phyloP scores from a whole-genome alignment of 176 grass and related monocot genomes.

The Lolium rigidum region DNA sequence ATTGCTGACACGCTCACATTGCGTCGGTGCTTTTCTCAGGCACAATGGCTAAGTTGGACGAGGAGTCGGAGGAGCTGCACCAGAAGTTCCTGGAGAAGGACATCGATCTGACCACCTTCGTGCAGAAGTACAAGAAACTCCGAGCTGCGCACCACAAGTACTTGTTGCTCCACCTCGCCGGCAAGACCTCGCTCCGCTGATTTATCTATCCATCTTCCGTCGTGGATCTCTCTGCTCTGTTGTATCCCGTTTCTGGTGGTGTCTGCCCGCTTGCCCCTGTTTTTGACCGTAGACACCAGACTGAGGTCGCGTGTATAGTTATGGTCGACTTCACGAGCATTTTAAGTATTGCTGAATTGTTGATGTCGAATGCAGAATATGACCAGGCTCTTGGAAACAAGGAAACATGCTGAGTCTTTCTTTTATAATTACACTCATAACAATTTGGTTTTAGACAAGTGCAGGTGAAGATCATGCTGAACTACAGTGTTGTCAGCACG shows the following conservation, averaged over 20 bases:
- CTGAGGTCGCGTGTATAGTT: conserved; percentile 42
- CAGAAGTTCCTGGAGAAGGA: conserved; percentile 81
- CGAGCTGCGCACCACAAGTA: conserved; percentile 70
- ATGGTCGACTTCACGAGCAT: neutral
- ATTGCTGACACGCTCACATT: neutral
- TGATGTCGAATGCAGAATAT: neutral
- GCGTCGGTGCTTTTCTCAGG: conserved; percentile 44
- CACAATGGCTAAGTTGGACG: conserved; percentile 63
- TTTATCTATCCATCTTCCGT: neutral
- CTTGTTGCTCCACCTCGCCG: conserved; percentile 83
- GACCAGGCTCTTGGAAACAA: neutral
- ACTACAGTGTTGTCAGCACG: neutral
- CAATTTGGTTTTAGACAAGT: too few species aligned
- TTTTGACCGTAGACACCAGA: neutral
- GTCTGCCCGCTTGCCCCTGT: neutral
- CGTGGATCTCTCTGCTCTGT: neutral
- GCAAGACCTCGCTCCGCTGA: conserved; percentile 67
- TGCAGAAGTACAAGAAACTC: conserved; percentile 94
- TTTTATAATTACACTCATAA: neutral
- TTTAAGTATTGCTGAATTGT: neutral
- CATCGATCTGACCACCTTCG: conserved; percentile 70
- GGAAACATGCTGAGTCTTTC: neutral
- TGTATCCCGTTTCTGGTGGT: conserved; percentile 24
- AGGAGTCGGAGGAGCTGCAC: conserved; percentile 78
- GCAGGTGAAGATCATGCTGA: neutral